These are phyloP conservation scores for Celoporthe dispersa DNA, from an alignment of 2,329 filamentous ascomycete species.

Conservation along the genomic window DNA sequence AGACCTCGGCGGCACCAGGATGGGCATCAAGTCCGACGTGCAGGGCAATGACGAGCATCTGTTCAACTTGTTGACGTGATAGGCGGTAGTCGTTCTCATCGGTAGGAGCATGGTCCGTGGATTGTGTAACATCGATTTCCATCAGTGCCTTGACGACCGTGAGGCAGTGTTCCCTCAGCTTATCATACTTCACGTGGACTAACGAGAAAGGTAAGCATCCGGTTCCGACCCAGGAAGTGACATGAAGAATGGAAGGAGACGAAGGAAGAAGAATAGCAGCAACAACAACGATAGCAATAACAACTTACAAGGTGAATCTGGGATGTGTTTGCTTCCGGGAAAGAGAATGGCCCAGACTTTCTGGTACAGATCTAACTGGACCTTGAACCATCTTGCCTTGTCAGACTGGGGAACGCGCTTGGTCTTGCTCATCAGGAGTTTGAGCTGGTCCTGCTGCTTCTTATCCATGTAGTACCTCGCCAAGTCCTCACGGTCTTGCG, in stretches of 20 bases:
- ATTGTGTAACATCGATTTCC: background rate
- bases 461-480: background rate
- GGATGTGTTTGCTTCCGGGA: background rate
- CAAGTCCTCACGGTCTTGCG: background rate
- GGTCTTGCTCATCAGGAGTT: background rate
- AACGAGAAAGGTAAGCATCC: background rate
- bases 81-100: background rate
- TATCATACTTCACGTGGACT: background rate
- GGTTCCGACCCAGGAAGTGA: background rate
- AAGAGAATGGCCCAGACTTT: constrained; percentile 2
- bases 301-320: background rate
- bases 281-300: background rate
- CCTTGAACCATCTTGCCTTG: background rate
- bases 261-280: background rate
- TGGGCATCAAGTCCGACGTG: background rate
- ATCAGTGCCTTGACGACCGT: background rate
- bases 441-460: background rate
- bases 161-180: background rate
- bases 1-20: background rate
- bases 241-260: background rate
- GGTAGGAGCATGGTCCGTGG: background rate
- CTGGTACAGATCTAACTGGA: background rate
- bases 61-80: background rate
- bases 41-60: constrained; percentile 1
- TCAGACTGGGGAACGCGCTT: background rate